Base-by-base conservation (phyloP, 306 rosid genomes). In the Bauhinia variegata region DNA sequence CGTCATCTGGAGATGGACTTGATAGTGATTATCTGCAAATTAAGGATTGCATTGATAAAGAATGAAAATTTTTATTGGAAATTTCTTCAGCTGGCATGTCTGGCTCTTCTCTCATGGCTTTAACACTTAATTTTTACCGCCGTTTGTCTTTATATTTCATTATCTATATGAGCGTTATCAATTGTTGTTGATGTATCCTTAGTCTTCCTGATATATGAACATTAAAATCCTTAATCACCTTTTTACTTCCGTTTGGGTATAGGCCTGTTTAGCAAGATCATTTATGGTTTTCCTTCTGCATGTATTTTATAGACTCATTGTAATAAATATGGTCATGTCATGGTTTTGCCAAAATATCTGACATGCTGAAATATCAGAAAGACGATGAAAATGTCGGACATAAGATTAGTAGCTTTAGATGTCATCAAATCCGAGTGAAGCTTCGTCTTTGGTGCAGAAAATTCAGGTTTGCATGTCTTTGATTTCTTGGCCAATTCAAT, bases 401-500 rank as follows among this genome's bases (percentile, higher is more conserved):
- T 50, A 47, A 43, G 41, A 32, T 18, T 19, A 13, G 53, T 49
- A 23, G 60, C 32, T 67, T 38, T 69, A 11, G 66, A 59, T 71
- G 59, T 10, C 11, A 33, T 62, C 33, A 16, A 65, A 55, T 54
- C 34, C 18, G 28, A 33, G 46, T 70, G 53, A 55, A 64, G 72
- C 46, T 32, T 57, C 37, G 68, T 52, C n/a, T 19, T 61, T 63
- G 80, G 36, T 84, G 68, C 99, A 95, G 99, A 90, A 82, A 95
- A 95, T 78, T 95, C 99, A 34, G 97, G 96, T 69, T 82, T 95
- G 77, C 99, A 88, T 47, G 97, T 95, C 55, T 90, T 90, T 79
- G 97, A 88, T 78, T 95, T 95, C 89, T 84, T 95, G 83, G 96
- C 96, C 68, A 90, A 95, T 77, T 95, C 99, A 76, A 82, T 95